phyloP scores from a whole-genome alignment of 768 basidiomycete genomes.

The Neoboletus subvelutipes region DNA sequence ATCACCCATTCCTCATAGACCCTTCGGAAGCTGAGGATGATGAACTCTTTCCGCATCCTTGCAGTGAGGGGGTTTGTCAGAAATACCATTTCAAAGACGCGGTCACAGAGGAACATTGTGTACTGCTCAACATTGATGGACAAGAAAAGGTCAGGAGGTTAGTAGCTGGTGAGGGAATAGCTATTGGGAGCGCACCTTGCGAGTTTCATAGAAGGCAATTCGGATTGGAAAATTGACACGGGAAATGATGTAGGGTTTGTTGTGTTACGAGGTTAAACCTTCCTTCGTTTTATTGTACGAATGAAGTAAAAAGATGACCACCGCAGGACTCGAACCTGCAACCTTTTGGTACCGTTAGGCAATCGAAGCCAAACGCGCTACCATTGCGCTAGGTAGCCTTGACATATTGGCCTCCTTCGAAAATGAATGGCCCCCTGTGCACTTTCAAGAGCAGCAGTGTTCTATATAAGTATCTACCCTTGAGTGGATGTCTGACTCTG shows the following conservation, averaged over 20 bases:
- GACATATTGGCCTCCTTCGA: background rate
- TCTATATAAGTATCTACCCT: background rate
- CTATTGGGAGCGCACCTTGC: constrained; percentile 60
- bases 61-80: constrained; percentile 66
- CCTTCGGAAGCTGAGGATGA: constrained; percentile 54
- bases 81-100: constrained; percentile 59
- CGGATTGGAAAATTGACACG: constrained; percentile 10
- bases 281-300: background rate
- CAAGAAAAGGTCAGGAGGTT: constrained; percentile 34
- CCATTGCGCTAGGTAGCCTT: constrained; percentile 84
- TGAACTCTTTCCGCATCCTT: constrained; percentile 66
- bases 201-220: constrained; percentile 49
- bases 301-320: constrained; percentile 50
- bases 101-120: constrained; percentile 56
- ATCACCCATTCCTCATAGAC: constrained; percentile 73
- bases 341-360: constrained; percentile 82
- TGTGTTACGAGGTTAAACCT: background rate
- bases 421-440: background rate
- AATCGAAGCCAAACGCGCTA: constrained; percentile 94
- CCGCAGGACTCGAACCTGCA: constrained; percentile 97
- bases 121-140: constrained; percentile 42
- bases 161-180: constrained; percentile 46
- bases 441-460: background rate
- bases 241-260: background rate
- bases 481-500: background rate